A percentile compares a stretch with the other conserved stretches of the same genome.
phyloP scores from a whole-genome alignment of 768 basidiomycete genomes.

The Termitomyces sp. region DNA sequence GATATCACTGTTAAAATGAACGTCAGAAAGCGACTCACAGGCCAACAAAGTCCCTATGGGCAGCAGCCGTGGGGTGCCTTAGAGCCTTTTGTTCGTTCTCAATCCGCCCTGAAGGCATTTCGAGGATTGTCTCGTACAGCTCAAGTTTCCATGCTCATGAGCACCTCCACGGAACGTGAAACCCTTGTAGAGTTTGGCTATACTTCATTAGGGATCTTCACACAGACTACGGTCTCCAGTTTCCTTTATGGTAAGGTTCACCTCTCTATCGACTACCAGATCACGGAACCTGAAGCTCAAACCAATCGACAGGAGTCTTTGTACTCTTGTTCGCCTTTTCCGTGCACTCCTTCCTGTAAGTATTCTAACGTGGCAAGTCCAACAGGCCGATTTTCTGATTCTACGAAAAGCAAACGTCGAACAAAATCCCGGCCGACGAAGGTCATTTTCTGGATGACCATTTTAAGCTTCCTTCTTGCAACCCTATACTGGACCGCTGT shows the following conservation, averaged over 20 bases:
- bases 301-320: not conserved
- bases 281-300: not conserved
- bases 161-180: not conserved
- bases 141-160: not conserved
- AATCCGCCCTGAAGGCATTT: not conserved
- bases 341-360: not conserved
- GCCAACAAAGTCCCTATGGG: not conserved
- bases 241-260: not conserved
- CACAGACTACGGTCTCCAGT: not conserved
- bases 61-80: not conserved
- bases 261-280: not conserved
- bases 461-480: constrained; percentile 1
- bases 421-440: not conserved
- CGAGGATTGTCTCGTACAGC: not conserved
- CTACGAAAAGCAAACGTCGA: not conserved
- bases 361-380: not conserved
- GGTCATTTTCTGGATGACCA: constrained; percentile 1
- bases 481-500: not conserved
- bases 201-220: not conserved
- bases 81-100: too few species aligned
- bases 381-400: not conserved
- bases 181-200: constrained; percentile 1
- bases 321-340: not conserved
- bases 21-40: not conserved
- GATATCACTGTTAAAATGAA: not conserved